Evolutionary conservation across 2,329 filamentous ascomycete genomes (phyloP).

Genomic region (Fusarium burgessii): DNA sequence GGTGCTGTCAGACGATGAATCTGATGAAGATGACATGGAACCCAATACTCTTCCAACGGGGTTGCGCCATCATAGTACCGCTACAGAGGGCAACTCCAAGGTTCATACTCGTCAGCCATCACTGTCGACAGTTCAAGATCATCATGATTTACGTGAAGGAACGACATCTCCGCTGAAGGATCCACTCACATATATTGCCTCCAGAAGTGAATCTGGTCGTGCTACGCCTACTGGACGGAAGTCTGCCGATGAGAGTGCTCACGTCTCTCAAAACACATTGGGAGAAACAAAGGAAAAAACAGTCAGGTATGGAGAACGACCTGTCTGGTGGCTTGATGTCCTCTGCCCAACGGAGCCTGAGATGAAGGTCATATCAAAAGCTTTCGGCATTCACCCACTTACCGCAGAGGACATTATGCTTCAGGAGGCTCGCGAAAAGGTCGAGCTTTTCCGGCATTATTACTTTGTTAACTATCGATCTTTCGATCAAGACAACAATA

Average conservation of each 20-base stretch:
- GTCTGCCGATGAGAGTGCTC: constrained; percentile 49
- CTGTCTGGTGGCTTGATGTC: constrained; percentile 97
- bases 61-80: constrained; percentile 39
- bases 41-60: constrained; percentile 43
- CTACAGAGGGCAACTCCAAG: constrained; percentile 57
- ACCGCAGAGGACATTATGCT: constrained; percentile 98
- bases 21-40: constrained; percentile 71
- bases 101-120: constrained; percentile 61
- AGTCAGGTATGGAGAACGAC: constrained; percentile 79
- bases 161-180: constrained; percentile 49
- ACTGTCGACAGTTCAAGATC: constrained; percentile 49
- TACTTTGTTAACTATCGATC: constrained; percentile 99
- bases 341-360: constrained; percentile 91
- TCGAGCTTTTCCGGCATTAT: constrained; percentile 96
- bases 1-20: constrained; percentile 78
- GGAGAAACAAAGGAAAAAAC: constrained; percentile 54
- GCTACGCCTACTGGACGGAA: constrained; percentile 62
- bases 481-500: constrained; percentile 93
- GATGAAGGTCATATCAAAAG: constrained; percentile 92
- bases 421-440: constrained; percentile 97
- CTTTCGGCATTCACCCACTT: constrained; percentile 95
- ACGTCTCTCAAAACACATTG: constrained; percentile 33
- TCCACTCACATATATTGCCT: constrained; percentile 47
- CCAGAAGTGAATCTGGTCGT: constrained; percentile 56
- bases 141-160: constrained; percentile 35